Evolutionary conservation across 495 filamentous ascomycete genomes (phyloP), one percentile per base, ranked within the genome.

Genomic region (Aspergillus nanangensis): DNA sequence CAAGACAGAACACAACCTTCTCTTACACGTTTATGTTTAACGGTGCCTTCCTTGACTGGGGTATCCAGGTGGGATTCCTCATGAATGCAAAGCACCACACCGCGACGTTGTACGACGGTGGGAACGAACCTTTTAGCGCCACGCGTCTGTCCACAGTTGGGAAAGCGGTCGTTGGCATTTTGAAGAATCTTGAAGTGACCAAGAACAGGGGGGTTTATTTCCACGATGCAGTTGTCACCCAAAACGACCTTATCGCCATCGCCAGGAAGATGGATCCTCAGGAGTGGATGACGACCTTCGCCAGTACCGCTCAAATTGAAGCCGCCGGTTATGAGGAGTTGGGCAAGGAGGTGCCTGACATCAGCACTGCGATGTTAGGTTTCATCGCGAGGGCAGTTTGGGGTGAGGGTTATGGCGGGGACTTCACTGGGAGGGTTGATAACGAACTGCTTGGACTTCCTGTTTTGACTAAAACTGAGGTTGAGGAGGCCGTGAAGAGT

Each of bases 401-500:
- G 32, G 44, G 31, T 4, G 44, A 52, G 8, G 50, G 50, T 8
- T 52, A 52, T 38, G 44, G 50, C n/a, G 50, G 44, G 14, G 44
- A 47, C 27, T 52, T 52, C 11, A 5, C 38, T 31, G 11, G 20
- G n/a, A n/a, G n/a, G n/a, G 44, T 47, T 19, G 50, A 52, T 20
- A 52, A 52, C 31, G 23, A 52, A 18, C 38, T 52, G 11, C 44
- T 52, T n/a, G 50, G 44, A 1, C 29, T 52, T 18, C 20, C 20
- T n/a, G 19, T n/a, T 8, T 47, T 33, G 39, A 33, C 38, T 2
- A 34, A 47, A 4, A 24, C 31, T 15, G 37, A 53, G 31, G 22
- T 53, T 11, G 41, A 52, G 38, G 44, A 19, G 29, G 1, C 22
- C 25, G 10, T 43, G 8, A 29, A 21, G 10, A 2, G 8, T 11